phyloP scores from a whole-genome alignment of 495 filamentous ascomycete genomes.

The Usnea hakonensis region DNA sequence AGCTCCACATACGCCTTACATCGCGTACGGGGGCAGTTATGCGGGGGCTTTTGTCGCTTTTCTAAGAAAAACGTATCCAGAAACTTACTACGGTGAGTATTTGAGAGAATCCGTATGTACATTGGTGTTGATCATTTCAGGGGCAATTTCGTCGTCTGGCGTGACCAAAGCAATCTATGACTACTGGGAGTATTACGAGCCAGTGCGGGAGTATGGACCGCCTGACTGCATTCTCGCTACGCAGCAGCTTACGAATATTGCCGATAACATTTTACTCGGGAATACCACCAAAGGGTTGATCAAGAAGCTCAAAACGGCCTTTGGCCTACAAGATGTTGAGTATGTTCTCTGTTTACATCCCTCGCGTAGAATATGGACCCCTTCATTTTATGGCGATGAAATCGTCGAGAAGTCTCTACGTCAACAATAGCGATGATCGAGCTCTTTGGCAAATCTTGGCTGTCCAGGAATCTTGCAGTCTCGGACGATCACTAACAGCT shows the following conservation, averaged over 20 bases:
- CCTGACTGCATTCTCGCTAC: conserved; percentile 47
- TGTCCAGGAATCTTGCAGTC: not conserved
- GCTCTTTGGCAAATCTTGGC: not conserved
- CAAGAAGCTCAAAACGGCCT: conserved; percentile 48
- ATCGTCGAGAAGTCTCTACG: not conserved
- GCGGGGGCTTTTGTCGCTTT: conserved; percentile 67
- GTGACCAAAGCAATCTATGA: conserved; percentile 65
- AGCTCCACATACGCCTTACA: conserved; percentile 50
- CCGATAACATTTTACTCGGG: conserved; percentile 58
- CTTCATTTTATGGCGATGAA: not conserved
- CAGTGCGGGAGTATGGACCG: conserved; percentile 50
- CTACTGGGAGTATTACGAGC: conserved; percentile 65
- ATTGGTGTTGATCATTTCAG: conserved; percentile 12
- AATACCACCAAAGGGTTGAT: conserved; percentile 37
- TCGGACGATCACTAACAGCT: not conserved
- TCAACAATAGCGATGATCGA: not conserved
- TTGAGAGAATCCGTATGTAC: not conserved
- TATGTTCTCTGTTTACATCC: not conserved
- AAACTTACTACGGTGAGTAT: conserved; percentile 51
- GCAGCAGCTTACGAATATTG: conserved; percentile 50
- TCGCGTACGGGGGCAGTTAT: conserved; percentile 69
- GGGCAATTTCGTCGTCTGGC: conserved; percentile 61
- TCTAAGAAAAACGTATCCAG: conserved; percentile 58
- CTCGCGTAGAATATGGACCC: too few species aligned
- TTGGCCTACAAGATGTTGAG: conserved; percentile 43